Conservation (phyloP, 768 basidiomycete species). For the Lentinula sp. region DNA sequence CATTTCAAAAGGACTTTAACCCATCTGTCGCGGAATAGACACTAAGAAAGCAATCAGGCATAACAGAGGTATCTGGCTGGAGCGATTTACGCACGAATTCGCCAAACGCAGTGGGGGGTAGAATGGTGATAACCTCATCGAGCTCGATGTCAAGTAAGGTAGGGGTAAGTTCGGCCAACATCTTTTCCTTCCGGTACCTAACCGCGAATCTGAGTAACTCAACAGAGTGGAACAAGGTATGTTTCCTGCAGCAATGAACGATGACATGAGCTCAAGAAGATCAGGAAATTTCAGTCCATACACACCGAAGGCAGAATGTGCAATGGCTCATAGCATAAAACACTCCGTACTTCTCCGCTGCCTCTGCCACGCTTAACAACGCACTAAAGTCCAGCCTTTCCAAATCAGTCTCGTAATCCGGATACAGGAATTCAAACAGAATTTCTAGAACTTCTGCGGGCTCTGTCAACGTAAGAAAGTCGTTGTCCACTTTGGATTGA, state of each 20-base stretch:
- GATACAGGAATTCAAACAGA: slow-evolving; percentile 2
- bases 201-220: slow-evolving; percentile 1
- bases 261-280: not conserved
- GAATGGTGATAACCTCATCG: not conserved
- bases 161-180: not conserved
- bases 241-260: not conserved
- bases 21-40: slow-evolving; percentile 1
- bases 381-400: not conserved
- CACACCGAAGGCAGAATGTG: not conserved
- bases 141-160: slow-evolving; percentile 1
- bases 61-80: not conserved
- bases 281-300: not conserved
- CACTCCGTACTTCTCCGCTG: slow-evolving; percentile 1
- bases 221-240: not conserved
- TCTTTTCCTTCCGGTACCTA: not conserved
- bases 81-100: not conserved
- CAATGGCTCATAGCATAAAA: slow-evolving; percentile 4
- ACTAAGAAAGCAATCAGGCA: not conserved
- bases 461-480: not conserved
- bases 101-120: not conserved
- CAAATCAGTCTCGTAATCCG: slow-evolving; percentile 1
- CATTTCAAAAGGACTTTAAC: not conserved
- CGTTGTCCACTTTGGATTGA: not conserved
- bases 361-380: not conserved
- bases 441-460: not conserved